A percentile compares a stretch with the other conserved stretches of the same genome.
Conservation (phyloP, 2,329 filamentous ascomycete species). For the Stachybotrys echinatus region DNA sequence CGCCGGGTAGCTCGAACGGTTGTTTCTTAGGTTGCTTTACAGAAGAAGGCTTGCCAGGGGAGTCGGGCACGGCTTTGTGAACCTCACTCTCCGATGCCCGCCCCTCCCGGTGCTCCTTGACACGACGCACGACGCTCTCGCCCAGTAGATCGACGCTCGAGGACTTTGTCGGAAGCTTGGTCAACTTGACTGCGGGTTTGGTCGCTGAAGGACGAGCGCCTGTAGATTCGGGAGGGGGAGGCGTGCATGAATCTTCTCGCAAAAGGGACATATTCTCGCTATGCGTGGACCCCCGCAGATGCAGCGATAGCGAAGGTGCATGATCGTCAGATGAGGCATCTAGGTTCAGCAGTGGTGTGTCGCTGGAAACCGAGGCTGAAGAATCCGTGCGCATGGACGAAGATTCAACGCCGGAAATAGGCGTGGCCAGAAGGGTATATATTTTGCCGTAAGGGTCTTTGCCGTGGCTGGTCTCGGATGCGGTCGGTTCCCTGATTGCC, state of each 20-base stretch:
- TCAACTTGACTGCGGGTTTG: constrained; percentile 43
- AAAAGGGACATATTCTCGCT: background rate
- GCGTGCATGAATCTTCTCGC: background rate
- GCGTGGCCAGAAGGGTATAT: constrained; percentile 44
- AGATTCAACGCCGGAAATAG: constrained; percentile 21
- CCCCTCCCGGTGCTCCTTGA: constrained; percentile 55
- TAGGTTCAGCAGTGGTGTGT: too few relatives aligned
- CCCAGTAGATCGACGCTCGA: constrained; percentile 56
- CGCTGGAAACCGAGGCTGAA: background rate
- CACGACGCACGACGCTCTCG: constrained; percentile 51
- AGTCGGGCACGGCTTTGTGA: constrained; percentile 23
- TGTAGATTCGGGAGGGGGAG: constrained; percentile 11
- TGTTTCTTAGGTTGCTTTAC: constrained; percentile 48
- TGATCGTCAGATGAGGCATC: too few relatives aligned
- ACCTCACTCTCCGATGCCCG: constrained; percentile 35
- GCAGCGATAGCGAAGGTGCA: too few relatives aligned
- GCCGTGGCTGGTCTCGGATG: constrained; percentile 11
- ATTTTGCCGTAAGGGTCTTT: constrained; percentile 23
- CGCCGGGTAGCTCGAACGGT: constrained; percentile 58
- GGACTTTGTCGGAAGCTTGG: constrained; percentile 40
- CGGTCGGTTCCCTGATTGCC: constrained; percentile 23
- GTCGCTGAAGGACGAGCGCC: constrained; percentile 17
- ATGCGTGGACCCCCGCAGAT: background rate
- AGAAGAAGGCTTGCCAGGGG: constrained; percentile 42
- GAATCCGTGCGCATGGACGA: background rate